Base-by-base conservation (phyloP, 129 eudicot genomes). In the Deinandra increscens region DNA sequence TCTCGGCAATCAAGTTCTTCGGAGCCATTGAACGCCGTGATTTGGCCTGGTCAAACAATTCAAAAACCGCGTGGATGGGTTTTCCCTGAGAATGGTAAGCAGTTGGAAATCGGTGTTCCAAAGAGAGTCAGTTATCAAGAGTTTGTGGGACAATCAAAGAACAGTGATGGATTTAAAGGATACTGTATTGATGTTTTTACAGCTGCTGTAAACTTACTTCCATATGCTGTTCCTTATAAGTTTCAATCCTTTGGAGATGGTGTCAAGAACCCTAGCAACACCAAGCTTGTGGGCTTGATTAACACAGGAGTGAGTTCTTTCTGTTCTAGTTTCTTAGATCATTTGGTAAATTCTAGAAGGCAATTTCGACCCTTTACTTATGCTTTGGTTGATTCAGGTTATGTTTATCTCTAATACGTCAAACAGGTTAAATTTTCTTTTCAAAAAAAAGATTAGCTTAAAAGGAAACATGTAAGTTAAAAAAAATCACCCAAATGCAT, bases 31-130 rank as follows among this genome's bases (percentile, higher is more conserved):
- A 56, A 71, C 9, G 1, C 56, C n/a, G 91, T 72, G 17, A 56
- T 91, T 54, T 91, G 97, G 97, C 97, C 97, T 0, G 97, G 97
- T 15, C 78, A 80, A 78, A 79, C 85, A 8, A 72, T 70, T 14
- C 61, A 64, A 49, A 88, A 77, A 34, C 98, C 96, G 18, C 94
- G 91, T 3, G 98, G 98, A 44, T 92, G 98, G 98, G 98, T 84
- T 60, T 92, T 92, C 58, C 96, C 98, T 0, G 82, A 88, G 68
- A 88, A 84, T 41, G 96, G 91, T 46, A 84, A 64, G 70, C 73
- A 68, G 45, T 49, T 92, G 69, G 71, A 59, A 64, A 86, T 92
- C 11, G 96, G 86, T 42, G 95, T 92, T 13, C 88, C 96, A 9
- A 74, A 75, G 60, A 78, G 87, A 38, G 85, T 80, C 56, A 87